phyloP scores from a whole-genome alignment of 352 stramenopile species.

The Globisporangium mamillatum region DNA sequence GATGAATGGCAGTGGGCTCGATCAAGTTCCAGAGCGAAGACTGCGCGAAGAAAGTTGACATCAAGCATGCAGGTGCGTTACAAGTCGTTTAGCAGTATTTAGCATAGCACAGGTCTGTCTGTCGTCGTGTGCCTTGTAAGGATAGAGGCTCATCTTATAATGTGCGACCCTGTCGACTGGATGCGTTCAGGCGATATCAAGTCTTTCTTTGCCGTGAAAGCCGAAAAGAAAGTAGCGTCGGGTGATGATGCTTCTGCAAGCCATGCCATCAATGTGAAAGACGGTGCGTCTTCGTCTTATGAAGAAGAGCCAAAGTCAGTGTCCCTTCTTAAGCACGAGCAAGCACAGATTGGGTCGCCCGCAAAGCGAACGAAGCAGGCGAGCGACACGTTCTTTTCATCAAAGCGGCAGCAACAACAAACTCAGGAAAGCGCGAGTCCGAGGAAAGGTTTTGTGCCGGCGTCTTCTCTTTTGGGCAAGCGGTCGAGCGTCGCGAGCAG shows the following conservation, averaged over 20 bases:
- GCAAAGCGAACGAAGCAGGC: neutral
- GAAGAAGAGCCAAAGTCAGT: neutral
- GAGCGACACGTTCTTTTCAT: conserved; percentile 12
- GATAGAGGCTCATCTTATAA: too few species aligned
- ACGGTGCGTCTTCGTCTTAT: neutral
- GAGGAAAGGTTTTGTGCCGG: conserved; percentile 32
- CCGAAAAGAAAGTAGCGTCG: conserved; percentile 20
- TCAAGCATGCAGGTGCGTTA: conserved; percentile 60
- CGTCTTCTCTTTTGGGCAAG: conserved; percentile 51
- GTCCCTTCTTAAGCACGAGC: neutral
- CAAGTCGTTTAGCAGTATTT: too few species aligned
- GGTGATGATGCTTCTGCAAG: neutral
- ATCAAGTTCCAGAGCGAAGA: conserved; percentile 75
- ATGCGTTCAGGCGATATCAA: conserved; percentile 53
- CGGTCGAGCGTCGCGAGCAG: neutral
- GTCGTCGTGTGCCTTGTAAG: neutral
- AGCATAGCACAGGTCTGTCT: neutral
- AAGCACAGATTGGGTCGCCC: neutral
- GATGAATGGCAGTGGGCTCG: conserved; percentile 44
- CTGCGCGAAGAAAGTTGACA: conserved; percentile 72
- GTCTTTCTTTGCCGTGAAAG: conserved; percentile 56
- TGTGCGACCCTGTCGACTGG: neutral
- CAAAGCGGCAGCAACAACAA: conserved; percentile 9
- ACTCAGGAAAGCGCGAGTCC: neutral
- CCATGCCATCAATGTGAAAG: neutral